These are phyloP conservation scores for Podosphaera fusca DNA, from an alignment of 2,329 filamentous ascomycete genomes.

Conservation along the genomic window DNA sequence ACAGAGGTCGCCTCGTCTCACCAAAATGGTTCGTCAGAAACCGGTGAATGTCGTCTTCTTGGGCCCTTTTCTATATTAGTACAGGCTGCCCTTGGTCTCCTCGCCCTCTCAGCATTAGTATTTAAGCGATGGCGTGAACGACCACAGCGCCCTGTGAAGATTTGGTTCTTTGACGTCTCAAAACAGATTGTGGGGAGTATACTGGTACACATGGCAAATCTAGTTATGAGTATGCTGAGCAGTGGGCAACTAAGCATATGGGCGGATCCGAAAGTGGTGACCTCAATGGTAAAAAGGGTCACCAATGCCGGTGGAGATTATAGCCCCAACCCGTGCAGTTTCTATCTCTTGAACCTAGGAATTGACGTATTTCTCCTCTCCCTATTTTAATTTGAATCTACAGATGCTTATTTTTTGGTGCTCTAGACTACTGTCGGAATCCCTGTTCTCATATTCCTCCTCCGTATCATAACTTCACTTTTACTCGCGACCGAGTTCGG, in stretches of 20 bases:
- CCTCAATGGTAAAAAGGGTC: slow-evolving; percentile 18
- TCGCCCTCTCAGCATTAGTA: slow-evolving; percentile 70
- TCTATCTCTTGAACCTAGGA: slow-evolving; percentile 78
- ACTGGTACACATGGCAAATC: slow-evolving; percentile 74
- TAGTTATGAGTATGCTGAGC: slow-evolving; percentile 91
- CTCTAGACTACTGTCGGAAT: slow-evolving; percentile 85
- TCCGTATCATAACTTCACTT: slow-evolving; percentile 51
- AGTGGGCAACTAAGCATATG: slow-evolving; percentile 59
- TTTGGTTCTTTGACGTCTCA: slow-evolving; percentile 93
- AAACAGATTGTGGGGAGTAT: slow-evolving; percentile 93
- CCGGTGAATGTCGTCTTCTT: slow-evolving; percentile 65
- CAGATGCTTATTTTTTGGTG: background rate
- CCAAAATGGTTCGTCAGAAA: slow-evolving; percentile 15
- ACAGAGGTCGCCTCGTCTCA: slow-evolving; percentile 5
- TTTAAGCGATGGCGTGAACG: slow-evolving; percentile 85
- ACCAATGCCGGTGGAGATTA: slow-evolving; percentile 28
- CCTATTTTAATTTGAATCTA: background rate
- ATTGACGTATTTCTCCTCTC: slow-evolving; percentile 58
- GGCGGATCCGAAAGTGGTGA: slow-evolving; percentile 22
- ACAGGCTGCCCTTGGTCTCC: slow-evolving; percentile 60
- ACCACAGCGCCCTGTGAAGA: slow-evolving; percentile 76
- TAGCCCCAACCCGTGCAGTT: slow-evolving; percentile 81
- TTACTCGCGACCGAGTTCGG: slow-evolving; percentile 58
- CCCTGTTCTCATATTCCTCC: slow-evolving; percentile 73
- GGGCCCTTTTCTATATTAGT: slow-evolving; percentile 81